phyloP scores from a whole-genome alignment of 345 rosid genomes.

The Hibiscus mutabilis region DNA sequence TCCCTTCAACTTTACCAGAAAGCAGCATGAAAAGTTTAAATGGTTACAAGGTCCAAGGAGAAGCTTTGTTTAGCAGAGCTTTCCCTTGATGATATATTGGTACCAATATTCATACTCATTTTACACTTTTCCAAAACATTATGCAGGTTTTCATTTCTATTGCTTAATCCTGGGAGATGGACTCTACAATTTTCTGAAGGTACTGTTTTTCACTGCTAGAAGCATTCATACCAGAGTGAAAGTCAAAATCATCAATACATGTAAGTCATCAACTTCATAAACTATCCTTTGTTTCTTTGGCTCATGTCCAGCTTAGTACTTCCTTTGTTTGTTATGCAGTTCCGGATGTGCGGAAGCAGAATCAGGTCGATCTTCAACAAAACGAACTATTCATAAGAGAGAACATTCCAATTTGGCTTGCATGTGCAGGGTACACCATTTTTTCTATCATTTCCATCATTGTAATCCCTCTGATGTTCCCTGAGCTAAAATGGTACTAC shows the following conservation, averaged over 20 bases:
- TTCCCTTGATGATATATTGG: neutral
- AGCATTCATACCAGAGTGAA: constrained; percentile 36
- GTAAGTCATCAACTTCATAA: constrained; percentile 27
- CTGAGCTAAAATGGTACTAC: constrained; percentile 83
- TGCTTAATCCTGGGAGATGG: constrained; percentile 87
- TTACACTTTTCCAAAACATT: neutral
- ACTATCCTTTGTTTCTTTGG: too few relatives aligned
- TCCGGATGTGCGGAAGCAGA: constrained; percentile 20
- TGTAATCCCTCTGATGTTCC: constrained; percentile 73
- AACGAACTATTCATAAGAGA: constrained; percentile 70
- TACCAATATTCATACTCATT: neutral
- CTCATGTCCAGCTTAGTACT: neutral
- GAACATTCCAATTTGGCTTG: constrained; percentile 72
- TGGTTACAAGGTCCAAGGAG: constrained; percentile 65
- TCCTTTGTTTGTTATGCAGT: constrained; percentile 19
- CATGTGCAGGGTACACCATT: constrained; percentile 53
- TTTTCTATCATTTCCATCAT: constrained; percentile 70
- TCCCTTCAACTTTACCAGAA: constrained; percentile 37
- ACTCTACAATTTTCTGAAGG: constrained; percentile 83
- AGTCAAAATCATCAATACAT: constrained; percentile 23
- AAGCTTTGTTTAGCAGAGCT: neutral
- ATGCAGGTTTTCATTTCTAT: constrained; percentile 80
- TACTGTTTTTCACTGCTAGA: constrained; percentile 44
- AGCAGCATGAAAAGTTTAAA: constrained; percentile 82
- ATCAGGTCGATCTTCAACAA: constrained; percentile 29